Evolutionary conservation across 345 rosid species (phyloP).

Genomic region (Corchorus olitorius): DNA sequence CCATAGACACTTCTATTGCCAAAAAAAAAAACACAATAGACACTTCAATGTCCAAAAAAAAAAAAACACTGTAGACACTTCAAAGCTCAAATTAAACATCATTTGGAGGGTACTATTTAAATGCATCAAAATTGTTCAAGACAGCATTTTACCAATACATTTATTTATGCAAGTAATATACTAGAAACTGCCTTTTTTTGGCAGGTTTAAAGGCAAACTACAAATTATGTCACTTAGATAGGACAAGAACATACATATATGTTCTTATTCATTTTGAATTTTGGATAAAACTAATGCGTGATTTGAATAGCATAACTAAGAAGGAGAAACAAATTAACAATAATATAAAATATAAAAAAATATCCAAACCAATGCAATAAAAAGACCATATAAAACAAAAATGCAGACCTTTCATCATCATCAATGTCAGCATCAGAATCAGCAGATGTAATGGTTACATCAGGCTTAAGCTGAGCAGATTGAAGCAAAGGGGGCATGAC

Average conservation of each 20-base stretch:
- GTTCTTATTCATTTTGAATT: no score
- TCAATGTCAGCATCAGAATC: slow-evolving; percentile 69
- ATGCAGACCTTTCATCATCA: slow-evolving; percentile 61
- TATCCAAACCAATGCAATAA: not conserved
- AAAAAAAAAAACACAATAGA: no score
- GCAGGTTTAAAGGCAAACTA: not conserved
- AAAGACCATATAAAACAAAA: slow-evolving; percentile 15
- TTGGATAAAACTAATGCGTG: not conserved
- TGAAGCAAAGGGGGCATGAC: slow-evolving; percentile 78
- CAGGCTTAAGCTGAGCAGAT: slow-evolving; percentile 79
- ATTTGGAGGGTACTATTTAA: not conserved
- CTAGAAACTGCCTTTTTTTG: not conserved
- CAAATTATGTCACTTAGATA: not conserved
- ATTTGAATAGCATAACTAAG: not conserved
- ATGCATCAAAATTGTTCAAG: not conserved
- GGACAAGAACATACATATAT: not conserved
- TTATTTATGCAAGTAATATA: not conserved
- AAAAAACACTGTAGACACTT: not conserved
- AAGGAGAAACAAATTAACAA: not conserved
- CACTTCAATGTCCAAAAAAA: no score
- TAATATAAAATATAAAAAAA: not conserved
- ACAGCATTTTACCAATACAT: not conserved
- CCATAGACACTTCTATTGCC: not conserved
- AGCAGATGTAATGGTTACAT: slow-evolving; percentile 68
- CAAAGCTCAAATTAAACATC: not conserved